These are phyloP conservation scores for Herpetomonas tarakana DNA, from an alignment of 208 protist genomes.

Conservation along the genomic window DNA sequence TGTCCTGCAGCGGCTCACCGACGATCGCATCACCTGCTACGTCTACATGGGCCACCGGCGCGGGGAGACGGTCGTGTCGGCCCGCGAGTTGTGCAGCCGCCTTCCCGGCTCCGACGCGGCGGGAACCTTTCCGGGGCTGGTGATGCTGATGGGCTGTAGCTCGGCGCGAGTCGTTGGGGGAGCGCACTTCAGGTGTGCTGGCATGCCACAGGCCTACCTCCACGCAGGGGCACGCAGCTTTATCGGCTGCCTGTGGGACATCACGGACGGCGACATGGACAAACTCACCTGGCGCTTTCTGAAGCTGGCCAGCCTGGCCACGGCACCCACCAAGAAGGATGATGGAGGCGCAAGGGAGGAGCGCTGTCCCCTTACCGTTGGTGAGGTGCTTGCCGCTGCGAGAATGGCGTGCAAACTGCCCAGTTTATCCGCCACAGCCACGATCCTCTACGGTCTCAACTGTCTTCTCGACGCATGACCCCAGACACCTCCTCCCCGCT, in stretches of 20 bases:
- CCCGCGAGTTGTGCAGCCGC: conserved; percentile 44
- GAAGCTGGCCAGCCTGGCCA: background rate
- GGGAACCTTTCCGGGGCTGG: conserved; percentile 10
- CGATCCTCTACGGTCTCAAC: conserved; percentile 63
- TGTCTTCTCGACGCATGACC: too few relatives aligned
- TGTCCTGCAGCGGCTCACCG: conserved; percentile 20
- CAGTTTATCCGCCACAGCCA: conserved; percentile 49
- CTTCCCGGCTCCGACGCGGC: conserved; percentile 16
- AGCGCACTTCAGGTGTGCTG: conserved; percentile 36
- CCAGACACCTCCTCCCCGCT: too few relatives aligned
- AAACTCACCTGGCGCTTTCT: conserved; percentile 52
- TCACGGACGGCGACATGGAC: conserved; percentile 81
- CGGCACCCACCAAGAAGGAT: background rate
- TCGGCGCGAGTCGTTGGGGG: conserved; percentile 45
- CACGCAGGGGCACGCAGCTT: conserved; percentile 55
- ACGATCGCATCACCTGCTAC: conserved; percentile 25
- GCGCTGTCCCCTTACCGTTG: conserved; percentile 17
- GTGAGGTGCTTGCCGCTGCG: conserved; percentile 46
- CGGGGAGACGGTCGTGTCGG: conserved; percentile 46
- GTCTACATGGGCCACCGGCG: conserved; percentile 70
- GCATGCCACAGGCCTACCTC: conserved; percentile 72
- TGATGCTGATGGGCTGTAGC: conserved; percentile 85
- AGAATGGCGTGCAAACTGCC: conserved; percentile 46
- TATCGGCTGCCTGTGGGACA: conserved; percentile 73
- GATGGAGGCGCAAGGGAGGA: background rate